Evolutionary conservation across 2,329 filamentous ascomycete species (phyloP).

Genomic region (Diplodia sapinea): DNA sequence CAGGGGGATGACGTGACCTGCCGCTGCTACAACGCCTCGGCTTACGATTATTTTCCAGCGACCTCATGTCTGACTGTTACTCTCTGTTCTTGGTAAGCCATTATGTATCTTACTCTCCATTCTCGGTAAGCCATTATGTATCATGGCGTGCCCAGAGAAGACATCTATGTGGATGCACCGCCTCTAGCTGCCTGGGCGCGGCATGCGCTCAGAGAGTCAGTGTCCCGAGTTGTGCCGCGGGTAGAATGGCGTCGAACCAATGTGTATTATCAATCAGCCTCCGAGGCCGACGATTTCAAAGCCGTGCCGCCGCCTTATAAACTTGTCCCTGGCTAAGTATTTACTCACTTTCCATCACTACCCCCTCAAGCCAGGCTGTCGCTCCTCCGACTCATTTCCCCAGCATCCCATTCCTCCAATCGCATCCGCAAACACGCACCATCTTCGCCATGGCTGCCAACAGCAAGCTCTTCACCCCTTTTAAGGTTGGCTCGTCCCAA

Average conservation of each 20-base stretch:
- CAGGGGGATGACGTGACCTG: background rate
- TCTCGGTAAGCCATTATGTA: background rate
- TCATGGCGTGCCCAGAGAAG: background rate
- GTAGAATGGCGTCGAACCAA: conserved; percentile 11
- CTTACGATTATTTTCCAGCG: too few species aligned
- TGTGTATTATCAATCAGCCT: conserved; percentile 24
- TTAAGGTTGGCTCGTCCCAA: conserved; percentile 38
- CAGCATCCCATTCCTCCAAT: background rate
- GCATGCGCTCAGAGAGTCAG: background rate
- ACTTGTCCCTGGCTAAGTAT: background rate
- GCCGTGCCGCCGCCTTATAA: conserved; percentile 2
- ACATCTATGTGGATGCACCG: background rate
- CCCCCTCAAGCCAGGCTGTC: background rate
- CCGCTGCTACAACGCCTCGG: background rate
- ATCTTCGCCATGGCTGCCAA: conserved; percentile 26
- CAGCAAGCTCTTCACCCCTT: conserved; percentile 40
- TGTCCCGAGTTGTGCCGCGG: background rate
- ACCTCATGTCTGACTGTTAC: background rate
- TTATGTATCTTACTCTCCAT: background rate
- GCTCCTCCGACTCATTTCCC: conserved; percentile 1
- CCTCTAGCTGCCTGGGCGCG: background rate
- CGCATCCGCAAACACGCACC: background rate
- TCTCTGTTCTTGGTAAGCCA: background rate
- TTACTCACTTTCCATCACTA: too few species aligned
- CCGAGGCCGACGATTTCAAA: background rate